These are phyloP conservation scores for Pythium oligandrum DNA, from an alignment of 352 stramenopile species.

Conservation along the genomic window DNA sequence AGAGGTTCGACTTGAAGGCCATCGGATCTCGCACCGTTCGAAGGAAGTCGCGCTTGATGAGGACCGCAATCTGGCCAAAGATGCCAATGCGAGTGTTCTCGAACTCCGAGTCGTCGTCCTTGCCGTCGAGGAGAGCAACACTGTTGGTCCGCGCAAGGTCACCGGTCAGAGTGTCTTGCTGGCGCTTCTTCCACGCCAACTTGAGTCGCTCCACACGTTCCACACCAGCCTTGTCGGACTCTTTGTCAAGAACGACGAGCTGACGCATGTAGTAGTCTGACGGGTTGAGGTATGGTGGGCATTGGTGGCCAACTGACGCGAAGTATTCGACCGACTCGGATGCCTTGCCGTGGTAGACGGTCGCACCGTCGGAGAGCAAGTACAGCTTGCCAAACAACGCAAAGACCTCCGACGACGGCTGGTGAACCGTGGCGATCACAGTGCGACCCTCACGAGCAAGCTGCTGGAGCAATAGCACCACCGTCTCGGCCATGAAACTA, in stretches of 20 bases:
- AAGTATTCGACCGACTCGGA: slow-evolving; percentile 53
- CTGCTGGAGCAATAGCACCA: slow-evolving; percentile 50
- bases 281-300: slow-evolving; percentile 52
- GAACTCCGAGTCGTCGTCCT: too few species aligned
- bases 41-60: slow-evolving; percentile 18
- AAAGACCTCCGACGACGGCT: slow-evolving; percentile 65
- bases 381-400: slow-evolving; percentile 55
- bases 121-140: too few species aligned
- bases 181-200: slow-evolving; percentile 26
- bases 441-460: slow-evolving; percentile 81
- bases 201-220: slow-evolving; percentile 30
- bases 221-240: slow-evolving; percentile 21
- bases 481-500: slow-evolving; percentile 45
- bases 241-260: slow-evolving; percentile 40
- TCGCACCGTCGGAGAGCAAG: slow-evolving; percentile 40
- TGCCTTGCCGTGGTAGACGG: slow-evolving; percentile 56
- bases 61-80: slow-evolving; percentile 16
- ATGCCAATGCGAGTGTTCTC: slow-evolving; percentile 8
- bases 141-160: too few species aligned
- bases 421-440: slow-evolving; percentile 87
- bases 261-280: slow-evolving; percentile 64
- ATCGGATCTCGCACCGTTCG: slow-evolving; percentile 27
- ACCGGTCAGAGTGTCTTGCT: neutral
- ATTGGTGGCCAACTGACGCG: slow-evolving; percentile 38
- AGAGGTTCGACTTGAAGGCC: slow-evolving; percentile 20